phyloP scores from a whole-genome alignment of 2,329 filamentous ascomycete species.

The Sodiomyces alkalinus region DNA sequence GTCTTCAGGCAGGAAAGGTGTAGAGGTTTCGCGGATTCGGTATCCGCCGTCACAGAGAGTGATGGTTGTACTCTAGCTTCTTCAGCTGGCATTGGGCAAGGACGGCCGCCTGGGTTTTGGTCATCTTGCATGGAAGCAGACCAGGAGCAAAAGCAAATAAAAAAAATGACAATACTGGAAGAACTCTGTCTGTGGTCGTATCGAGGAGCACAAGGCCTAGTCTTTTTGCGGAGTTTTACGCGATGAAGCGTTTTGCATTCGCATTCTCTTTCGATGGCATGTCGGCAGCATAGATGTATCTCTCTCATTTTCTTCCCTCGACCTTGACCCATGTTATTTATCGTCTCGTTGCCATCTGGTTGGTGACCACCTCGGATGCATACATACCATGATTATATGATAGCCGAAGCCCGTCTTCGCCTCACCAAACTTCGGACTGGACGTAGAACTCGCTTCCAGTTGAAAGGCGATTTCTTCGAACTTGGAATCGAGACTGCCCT shows the following conservation, averaged over 20 bases:
- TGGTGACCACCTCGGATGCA: too few species aligned
- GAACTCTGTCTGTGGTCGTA: too few species aligned
- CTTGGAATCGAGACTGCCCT: conserved; percentile 48
- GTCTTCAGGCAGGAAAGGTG: conserved; percentile 3
- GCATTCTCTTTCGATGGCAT: too few species aligned
- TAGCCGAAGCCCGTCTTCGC: conserved; percentile 64
- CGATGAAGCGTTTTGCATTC: too few species aligned
- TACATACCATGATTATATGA: conserved; percentile 63
- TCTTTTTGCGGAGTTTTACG: too few species aligned
- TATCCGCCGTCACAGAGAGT: conserved; percentile 7
- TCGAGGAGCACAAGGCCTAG: too few species aligned
- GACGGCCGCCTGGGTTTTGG: conserved; percentile 20
- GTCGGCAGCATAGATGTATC: too few species aligned
- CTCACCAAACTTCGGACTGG: conserved; percentile 50
- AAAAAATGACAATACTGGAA: too few species aligned
- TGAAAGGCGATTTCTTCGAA: conserved; percentile 62
- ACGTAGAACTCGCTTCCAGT: conserved; percentile 49
- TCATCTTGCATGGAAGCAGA: conserved; percentile 16
- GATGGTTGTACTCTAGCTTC: conserved; percentile 31
- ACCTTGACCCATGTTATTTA: too few species aligned
- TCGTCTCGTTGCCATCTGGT: too few species aligned
- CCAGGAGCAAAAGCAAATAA: conserved; percentile 22
- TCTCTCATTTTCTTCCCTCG: too few species aligned
- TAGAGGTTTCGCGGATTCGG: conserved; percentile 6
- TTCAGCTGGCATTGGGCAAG: conserved; percentile 27